Base-by-base conservation (phyloP, 2,329 filamentous ascomycete genomes). In the Aspergillus pseudonomiae region DNA sequence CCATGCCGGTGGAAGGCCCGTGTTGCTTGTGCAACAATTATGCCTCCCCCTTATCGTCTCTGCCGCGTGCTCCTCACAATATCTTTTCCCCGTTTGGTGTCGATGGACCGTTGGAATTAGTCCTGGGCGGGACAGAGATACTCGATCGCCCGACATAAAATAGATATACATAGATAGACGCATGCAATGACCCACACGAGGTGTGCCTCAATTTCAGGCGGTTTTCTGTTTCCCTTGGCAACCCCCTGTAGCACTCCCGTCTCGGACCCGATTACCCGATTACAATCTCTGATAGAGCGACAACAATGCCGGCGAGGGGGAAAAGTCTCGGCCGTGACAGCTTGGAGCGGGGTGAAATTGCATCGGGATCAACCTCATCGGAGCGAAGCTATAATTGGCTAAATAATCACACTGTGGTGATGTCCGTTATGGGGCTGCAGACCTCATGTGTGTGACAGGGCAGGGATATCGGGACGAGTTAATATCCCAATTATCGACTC, bases 371-470 rank as follows among this genome's bases (percentile, higher is more conserved):
- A 39, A 39, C 21, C 7, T 7, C 32, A 55, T 55, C 32, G 9
- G 32, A 21, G 34, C 5, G 16, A 26, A 21, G 7, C 52, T 14
- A 39, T 12, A 34, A 55, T 55, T 36, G 52, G 34, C 32, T 19
- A n/a, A 55, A 14, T n/a, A 14, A n/a, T 34, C 32, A 55, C 52
- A 34, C 56, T 11, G 19, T 30, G 36, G 55, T 57, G 36, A 57
- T 30, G 26, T 45, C 41, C 58, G 21, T 28, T 52, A 12, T 24
- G 24, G 36, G 26, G 34, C 46, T 53, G 48, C 34, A 45, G 21
- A 43, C 52, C n/a, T 21, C 9, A 55, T 39, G 52, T 43, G 58
- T 60, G 58, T 60, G 58, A 60, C 58, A 46, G 24, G 41, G 55
- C 58, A 60, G 58, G 58, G 58, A 43, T 60, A 21, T 34, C 32